Base-by-base conservation (phyloP, 352 stramenopile genomes). In the Globisporangium paroecandrum region DNA sequence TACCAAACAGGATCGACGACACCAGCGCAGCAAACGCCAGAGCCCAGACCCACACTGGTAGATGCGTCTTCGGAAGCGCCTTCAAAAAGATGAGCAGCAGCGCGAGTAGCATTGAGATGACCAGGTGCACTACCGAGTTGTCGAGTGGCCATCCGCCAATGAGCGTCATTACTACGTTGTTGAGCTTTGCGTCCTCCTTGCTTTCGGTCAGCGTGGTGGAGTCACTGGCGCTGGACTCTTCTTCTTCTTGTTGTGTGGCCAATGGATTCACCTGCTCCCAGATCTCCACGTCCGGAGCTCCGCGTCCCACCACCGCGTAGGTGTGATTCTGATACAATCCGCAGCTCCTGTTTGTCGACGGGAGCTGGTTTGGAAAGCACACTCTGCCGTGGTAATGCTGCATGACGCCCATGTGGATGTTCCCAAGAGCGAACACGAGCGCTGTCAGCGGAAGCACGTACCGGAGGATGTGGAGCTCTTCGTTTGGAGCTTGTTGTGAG, bases 111-210 rank as follows among this genome's bases (percentile, higher is more conserved):
- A 22, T 18, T 7, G 32, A 36, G 4, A 36, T 32, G 8, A 61
- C 32, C 13, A 61, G 4, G 20, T 61, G 56, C 8, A 18, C 12
- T 13, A 61, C 56, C 29, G 56, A 61, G 56, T 61, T 61, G 29
- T 61, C 56, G 18, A 61, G 25, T 18, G 56, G 32, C 55, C 55
- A 61, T n/a, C 55, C 55, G 55, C 55, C 55, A 20, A 22, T 47
- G 29, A 61, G 22, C 20, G 46, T 24, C 46, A 53, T 53, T 5
- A 24, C 46, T 38, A 38, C 32, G 32, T 9, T 38, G 32, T 7
- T 8, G 32, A 9, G 9, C 32, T 7, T 38, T 38, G 32, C 6
- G 32, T 38, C 32, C 7, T 38, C 32, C 32, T 38, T 38, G 9
- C 32, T 38, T 38, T 8, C 9, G 32, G 32, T 38, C 32, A 38